Conservation (phyloP, 768 basidiomycete species). For the Lactarius tabidus region DNA sequence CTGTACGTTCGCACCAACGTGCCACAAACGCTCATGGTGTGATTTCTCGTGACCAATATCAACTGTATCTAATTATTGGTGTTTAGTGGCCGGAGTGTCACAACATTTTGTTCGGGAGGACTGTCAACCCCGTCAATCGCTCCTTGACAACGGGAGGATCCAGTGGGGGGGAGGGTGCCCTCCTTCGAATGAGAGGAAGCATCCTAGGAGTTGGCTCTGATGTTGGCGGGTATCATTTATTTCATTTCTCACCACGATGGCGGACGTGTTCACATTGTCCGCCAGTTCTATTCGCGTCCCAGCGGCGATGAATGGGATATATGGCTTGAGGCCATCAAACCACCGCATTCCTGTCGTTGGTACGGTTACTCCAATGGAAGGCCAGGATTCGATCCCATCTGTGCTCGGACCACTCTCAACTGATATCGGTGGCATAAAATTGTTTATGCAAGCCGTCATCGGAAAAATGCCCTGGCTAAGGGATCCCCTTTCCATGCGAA, state of each 20-base stretch:
- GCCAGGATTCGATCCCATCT: constrained; percentile 66
- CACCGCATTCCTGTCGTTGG: constrained; percentile 68
- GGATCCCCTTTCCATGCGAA: constrained; percentile 56
- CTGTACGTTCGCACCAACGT: constrained; percentile 55
- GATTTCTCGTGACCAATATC: constrained; percentile 4
- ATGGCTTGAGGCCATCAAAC: constrained; percentile 67
- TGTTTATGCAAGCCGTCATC: constrained; percentile 62
- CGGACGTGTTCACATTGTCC: not conserved
- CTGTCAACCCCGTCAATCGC: constrained; percentile 70
- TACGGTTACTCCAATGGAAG: constrained; percentile 59
- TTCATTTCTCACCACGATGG: constrained; percentile 3
- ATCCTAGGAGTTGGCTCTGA: constrained; percentile 72
- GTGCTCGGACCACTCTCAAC: constrained; percentile 70
- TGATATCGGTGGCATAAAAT: constrained; percentile 56
- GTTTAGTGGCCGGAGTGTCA: constrained; percentile 70
- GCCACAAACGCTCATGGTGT: constrained; percentile 52
- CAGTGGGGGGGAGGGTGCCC: constrained; percentile 81
- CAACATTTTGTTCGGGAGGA: constrained; percentile 78
- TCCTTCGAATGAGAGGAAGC: constrained; percentile 53
- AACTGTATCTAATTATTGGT: constrained; percentile 1
- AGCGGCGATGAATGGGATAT: constrained; percentile 60
- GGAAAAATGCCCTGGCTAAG: constrained; percentile 58
- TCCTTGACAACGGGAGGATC: constrained; percentile 73
- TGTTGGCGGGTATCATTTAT: constrained; percentile 61
- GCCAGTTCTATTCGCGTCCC: constrained; percentile 72